Evolutionary conservation across 208 protist genomes (phyloP).

Genomic region (Vickermania spadyakhi): DNA sequence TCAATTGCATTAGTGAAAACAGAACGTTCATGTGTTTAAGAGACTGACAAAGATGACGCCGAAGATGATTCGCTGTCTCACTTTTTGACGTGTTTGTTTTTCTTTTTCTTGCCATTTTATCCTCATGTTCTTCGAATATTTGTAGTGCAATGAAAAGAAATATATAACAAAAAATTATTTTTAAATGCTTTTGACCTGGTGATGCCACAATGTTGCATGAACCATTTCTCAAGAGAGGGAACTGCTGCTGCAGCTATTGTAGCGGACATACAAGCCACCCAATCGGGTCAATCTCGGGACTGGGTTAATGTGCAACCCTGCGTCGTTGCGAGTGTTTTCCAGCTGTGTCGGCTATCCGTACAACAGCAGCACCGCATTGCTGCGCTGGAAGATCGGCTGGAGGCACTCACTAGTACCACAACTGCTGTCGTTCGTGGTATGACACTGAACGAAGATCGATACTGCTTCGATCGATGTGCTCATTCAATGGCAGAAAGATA

Average conservation of each 20-base stretch:
- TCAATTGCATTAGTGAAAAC: background rate
- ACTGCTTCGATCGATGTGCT: slow-evolving; percentile 27
- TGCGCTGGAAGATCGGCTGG: slow-evolving; percentile 18
- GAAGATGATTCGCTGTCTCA: background rate
- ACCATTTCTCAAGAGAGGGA: no score
- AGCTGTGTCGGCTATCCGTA: slow-evolving; percentile 11
- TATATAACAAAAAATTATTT: no score
- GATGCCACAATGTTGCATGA: no score
- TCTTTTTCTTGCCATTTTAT: no score
- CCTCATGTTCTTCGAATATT: no score
- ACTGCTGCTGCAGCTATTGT: no score
- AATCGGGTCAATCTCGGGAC: slow-evolving; percentile 22
- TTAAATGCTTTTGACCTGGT: no score
- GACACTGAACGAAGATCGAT: slow-evolving; percentile 60
- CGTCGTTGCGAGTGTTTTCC: slow-evolving; percentile 20
- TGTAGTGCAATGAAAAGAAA: no score
- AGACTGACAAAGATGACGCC: background rate
- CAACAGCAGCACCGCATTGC: slow-evolving; percentile 11
- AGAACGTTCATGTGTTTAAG: background rate
- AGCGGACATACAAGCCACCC: slow-evolving; percentile 38
- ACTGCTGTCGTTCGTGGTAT: slow-evolving; percentile 39
- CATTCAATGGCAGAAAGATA: no score
- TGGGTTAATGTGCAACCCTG: slow-evolving; percentile 77
- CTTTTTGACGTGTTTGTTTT: no score
- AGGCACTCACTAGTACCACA: slow-evolving; percentile 20